phyloP scores from a whole-genome alignment of 2,329 filamentous ascomycete genomes.

The Colletotrichum lini region DNA sequence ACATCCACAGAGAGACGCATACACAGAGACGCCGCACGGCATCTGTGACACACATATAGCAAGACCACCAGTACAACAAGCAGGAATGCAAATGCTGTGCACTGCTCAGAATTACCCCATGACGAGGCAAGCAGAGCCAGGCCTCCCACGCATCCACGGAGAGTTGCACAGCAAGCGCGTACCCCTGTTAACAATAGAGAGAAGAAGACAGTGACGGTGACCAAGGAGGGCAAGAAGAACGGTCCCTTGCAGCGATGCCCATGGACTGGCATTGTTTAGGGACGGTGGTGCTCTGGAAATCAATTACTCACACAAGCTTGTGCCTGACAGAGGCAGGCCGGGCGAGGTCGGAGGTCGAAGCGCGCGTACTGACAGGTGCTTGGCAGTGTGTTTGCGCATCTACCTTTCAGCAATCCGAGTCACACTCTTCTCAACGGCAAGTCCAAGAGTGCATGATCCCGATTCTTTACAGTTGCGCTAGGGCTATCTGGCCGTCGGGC shows the following conservation, averaged over 20 bases:
- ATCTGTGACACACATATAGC: constrained; percentile 7
- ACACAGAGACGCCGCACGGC: constrained; percentile 2
- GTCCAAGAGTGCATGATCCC: constrained; percentile 8
- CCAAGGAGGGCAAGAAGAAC: neutral
- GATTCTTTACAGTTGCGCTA: constrained; percentile 23
- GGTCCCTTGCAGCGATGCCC: constrained; percentile 25
- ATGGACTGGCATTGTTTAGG: constrained; percentile 17
- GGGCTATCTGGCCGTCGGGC: neutral
- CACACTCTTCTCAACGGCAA: constrained; percentile 8
- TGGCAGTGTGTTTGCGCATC: constrained; percentile 9
- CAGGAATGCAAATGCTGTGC: neutral
- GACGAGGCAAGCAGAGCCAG: neutral
- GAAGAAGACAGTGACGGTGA: neutral
- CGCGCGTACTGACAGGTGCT: neutral
- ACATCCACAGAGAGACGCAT: neutral
- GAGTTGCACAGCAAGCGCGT: neutral
- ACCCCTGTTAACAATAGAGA: neutral
- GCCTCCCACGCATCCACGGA: neutral
- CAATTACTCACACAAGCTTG: constrained; percentile 37
- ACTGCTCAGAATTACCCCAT: too few relatives aligned
- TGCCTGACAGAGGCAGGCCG: constrained; percentile 37
- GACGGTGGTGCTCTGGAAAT: constrained; percentile 20
- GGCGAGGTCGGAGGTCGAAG: constrained; percentile 22
- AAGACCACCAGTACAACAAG: constrained; percentile 2
- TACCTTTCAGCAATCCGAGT: neutral